These are phyloP conservation scores for Plasmodium ovale DNA, from an alignment of 169 alveolate genomes.

Conservation along the genomic window DNA sequence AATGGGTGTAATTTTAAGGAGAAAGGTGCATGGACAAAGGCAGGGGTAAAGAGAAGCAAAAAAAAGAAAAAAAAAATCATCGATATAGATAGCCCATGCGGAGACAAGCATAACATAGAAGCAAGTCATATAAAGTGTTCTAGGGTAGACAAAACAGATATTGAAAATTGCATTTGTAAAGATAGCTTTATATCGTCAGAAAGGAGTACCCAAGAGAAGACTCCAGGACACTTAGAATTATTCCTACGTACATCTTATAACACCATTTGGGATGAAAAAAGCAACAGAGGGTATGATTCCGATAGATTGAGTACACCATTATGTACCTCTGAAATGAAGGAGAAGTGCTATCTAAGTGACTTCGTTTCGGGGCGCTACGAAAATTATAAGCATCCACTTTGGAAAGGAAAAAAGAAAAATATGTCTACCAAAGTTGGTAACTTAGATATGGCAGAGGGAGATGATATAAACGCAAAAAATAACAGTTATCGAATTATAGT, in stretches of 20 bases:
- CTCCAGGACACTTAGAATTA: too few relatives aligned
- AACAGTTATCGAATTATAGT: slow-evolving; percentile 23
- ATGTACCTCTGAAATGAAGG: not conserved
- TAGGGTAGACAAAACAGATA: not conserved
- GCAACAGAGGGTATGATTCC: not conserved
- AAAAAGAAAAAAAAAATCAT: not conserved
- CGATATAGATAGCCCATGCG: too few relatives aligned
- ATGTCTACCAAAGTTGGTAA: not conserved
- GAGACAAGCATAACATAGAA: not conserved
- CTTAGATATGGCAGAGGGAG: not conserved
- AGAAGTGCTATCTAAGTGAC: slow-evolving; percentile 11
- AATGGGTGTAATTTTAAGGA: slow-evolving; percentile 15
- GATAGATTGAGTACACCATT: not conserved
- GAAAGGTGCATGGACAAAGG: not conserved
- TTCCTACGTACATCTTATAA: not conserved
- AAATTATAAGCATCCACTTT: slow-evolving; percentile 10
- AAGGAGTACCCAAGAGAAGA: not conserved
- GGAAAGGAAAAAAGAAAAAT: slow-evolving; percentile 25
- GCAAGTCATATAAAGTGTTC: not conserved
- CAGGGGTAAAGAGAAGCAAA: not conserved
- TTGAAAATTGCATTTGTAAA: too few relatives aligned
- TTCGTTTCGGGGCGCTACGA: slow-evolving; percentile 18
- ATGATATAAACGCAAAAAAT: slow-evolving; percentile 16
- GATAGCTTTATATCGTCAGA: not conserved
- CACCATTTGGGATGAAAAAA: not conserved